Conservation (phyloP, 331 rosid species). For the Quercus lobata region DNA sequence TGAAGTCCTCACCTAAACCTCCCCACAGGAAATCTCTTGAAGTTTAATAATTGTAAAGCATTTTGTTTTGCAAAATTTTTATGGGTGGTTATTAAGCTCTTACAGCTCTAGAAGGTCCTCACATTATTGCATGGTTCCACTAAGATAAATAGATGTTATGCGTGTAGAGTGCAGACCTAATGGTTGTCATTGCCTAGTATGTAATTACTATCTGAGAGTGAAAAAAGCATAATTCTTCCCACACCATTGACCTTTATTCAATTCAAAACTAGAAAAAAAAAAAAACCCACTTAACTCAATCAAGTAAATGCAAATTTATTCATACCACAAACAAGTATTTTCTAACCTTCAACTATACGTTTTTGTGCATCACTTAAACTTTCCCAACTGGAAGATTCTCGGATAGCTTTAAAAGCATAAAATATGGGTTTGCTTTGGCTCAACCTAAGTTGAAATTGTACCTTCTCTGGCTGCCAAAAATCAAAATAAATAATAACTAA, state of each 20-base stretch:
- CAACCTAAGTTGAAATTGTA: conserved; percentile 69
- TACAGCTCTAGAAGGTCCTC: background rate
- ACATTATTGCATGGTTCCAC: background rate
- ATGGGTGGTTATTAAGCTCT: background rate
- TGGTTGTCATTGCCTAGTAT: background rate
- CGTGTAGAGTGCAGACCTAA: background rate
- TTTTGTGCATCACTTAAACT: conserved; percentile 70
- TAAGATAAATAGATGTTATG: background rate
- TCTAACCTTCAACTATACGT: conserved; percentile 79
- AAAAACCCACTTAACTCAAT: conserved; percentile 17
- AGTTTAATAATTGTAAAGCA: no score
- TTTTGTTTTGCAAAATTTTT: no score
- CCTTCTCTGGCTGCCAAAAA: conserved; percentile 70
- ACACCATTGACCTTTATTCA: background rate
- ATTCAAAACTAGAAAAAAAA: no score
- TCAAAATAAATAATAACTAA: no score
- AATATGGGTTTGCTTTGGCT: conserved; percentile 91
- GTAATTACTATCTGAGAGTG: background rate
- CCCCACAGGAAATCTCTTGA: no score
- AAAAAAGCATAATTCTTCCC: background rate
- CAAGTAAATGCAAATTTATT: no score
- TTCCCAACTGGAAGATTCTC: conserved; percentile 79
- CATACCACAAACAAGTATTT: no score
- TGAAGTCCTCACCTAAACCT: no score
- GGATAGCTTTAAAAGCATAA: conserved; percentile 81